These are phyloP conservation scores for Francoa sonchifolia DNA, from an alignment of 441 rosid genomes.

Conservation along the genomic window DNA sequence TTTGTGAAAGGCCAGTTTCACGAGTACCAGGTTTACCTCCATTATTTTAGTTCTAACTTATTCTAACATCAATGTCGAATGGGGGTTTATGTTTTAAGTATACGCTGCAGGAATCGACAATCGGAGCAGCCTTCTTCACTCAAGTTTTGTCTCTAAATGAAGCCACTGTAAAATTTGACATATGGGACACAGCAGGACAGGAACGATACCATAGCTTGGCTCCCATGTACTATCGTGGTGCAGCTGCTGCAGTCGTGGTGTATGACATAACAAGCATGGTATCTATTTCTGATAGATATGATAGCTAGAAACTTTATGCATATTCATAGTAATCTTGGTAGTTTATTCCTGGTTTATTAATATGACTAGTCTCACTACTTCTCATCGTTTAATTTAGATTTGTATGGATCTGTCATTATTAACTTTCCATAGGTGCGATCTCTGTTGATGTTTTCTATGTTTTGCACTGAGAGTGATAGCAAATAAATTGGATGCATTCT, in stretches of 20 bases:
- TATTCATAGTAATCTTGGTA: not conserved
- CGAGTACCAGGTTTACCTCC: slow-evolving; percentile 69
- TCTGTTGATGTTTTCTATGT: too few relatives aligned
- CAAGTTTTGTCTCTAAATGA: slow-evolving; percentile 90
- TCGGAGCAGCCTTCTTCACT: slow-evolving; percentile 94
- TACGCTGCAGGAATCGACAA: slow-evolving; percentile 75
- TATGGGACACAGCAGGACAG: slow-evolving; percentile 99
- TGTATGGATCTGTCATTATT: too few relatives aligned
- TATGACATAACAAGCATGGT: slow-evolving; percentile 88
- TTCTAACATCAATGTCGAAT: not conserved
- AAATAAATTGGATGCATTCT: too few relatives aligned
- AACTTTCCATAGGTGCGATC: too few relatives aligned
- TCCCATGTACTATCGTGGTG: slow-evolving; percentile 98
- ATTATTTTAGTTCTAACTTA: not conserved
- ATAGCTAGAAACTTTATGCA: too few relatives aligned
- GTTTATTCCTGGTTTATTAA: too few relatives aligned
- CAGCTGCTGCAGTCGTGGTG: slow-evolving; percentile 84
- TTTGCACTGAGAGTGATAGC: too few relatives aligned
- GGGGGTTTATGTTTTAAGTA: slow-evolving; percentile 1
- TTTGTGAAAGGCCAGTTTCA: slow-evolving; percentile 92
- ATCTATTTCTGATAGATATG: not conserved
- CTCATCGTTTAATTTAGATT: too few relatives aligned
- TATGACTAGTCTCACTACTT: too few relatives aligned
- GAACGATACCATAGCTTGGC: slow-evolving; percentile 97
- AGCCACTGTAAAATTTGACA: slow-evolving; percentile 92